A percentile compares a stretch with the other conserved stretches of the same genome.
Evolutionary conservation across 2,329 filamentous ascomycete species (phyloP).

Genomic region (Penicillium digitatum): DNA sequence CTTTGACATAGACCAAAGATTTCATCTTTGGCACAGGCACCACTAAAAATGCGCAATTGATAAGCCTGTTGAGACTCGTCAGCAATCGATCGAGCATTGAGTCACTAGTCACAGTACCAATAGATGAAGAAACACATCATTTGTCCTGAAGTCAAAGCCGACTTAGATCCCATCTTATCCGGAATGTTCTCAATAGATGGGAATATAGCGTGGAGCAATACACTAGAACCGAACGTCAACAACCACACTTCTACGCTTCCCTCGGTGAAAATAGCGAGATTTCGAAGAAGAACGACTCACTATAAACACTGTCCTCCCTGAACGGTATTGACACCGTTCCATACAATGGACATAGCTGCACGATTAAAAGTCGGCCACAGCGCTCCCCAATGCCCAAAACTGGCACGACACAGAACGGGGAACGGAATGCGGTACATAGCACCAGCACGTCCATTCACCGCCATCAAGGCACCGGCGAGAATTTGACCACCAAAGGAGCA

Average conservation of each 20-base stretch:
- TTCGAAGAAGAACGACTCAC: constrained; percentile 4
- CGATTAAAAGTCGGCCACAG: constrained; percentile 42
- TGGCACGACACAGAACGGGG: constrained; percentile 42
- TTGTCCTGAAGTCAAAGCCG: constrained; percentile 39
- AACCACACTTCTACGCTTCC: neutral
- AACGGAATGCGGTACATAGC: constrained; percentile 46
- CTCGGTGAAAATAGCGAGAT: neutral
- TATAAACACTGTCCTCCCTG: constrained; percentile 41
- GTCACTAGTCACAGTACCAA: constrained; percentile 25
- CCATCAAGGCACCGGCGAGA: constrained; percentile 34
- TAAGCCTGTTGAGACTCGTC: constrained; percentile 16
- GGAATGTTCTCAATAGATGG: constrained; percentile 41
- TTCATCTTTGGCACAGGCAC: constrained; percentile 41
- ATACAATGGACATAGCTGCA: constrained; percentile 47
- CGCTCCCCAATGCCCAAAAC: constrained; percentile 46
- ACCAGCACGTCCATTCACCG: constrained; percentile 43
- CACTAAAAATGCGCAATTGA: constrained; percentile 40
- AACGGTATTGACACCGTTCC: constrained; percentile 44
- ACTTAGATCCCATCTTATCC: constrained; percentile 41
- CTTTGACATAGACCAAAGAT: constrained; percentile 34
- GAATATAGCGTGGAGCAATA: constrained; percentile 44
- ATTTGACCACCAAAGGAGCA: constrained; percentile 43
- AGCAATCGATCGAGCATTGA: neutral
- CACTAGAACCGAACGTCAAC: constrained; percentile 12
- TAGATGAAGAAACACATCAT: constrained; percentile 45